A percentile compares a stretch with the other conserved stretches of the same genome.
These are phyloP conservation scores for Pseudoturritis turrita DNA, from an alignment of 345 rosid species.

Conservation along the genomic window DNA sequence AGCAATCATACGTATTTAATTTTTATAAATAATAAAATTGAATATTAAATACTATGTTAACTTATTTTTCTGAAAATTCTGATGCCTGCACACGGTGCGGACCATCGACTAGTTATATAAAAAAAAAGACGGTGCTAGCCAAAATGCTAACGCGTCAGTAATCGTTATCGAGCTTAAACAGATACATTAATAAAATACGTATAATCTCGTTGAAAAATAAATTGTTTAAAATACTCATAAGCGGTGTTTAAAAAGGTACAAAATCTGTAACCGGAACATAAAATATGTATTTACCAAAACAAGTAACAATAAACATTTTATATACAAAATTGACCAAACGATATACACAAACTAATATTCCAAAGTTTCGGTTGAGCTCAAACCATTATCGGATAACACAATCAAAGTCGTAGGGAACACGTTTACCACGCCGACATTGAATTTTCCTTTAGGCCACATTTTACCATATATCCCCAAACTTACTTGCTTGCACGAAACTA, in stretches of 20 bases:
- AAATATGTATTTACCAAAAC: no score
- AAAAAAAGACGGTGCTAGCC: no score
- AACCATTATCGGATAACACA: constrained; percentile 12
- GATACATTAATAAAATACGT: not conserved
- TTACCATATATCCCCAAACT: constrained; percentile 21
- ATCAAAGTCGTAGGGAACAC: constrained; percentile 27
- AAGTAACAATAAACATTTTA: not conserved
- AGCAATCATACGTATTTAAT: no score
- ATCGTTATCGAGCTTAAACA: not conserved
- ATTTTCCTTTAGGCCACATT: not conserved
- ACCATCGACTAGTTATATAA: no score
- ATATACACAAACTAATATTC: constrained; percentile 1
- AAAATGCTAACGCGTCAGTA: not conserved
- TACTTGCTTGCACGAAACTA: constrained; percentile 24
- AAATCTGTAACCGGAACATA: not conserved
- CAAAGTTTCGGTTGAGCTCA: constrained; percentile 1
- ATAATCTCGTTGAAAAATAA: not conserved
- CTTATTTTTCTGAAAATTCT: no score
- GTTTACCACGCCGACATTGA: constrained; percentile 8
- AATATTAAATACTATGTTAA: no score
- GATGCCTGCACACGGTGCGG: no score
- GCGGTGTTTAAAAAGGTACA: not conserved
- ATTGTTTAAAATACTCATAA: not conserved
- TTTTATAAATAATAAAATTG: no score
- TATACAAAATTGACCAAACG: not conserved